A percentile compares a stretch with the other conserved stretches of the same genome.
These are phyloP conservation scores for Pichia gijzeniarum DNA, from an alignment of 805 yeast species.

Conservation along the genomic window DNA sequence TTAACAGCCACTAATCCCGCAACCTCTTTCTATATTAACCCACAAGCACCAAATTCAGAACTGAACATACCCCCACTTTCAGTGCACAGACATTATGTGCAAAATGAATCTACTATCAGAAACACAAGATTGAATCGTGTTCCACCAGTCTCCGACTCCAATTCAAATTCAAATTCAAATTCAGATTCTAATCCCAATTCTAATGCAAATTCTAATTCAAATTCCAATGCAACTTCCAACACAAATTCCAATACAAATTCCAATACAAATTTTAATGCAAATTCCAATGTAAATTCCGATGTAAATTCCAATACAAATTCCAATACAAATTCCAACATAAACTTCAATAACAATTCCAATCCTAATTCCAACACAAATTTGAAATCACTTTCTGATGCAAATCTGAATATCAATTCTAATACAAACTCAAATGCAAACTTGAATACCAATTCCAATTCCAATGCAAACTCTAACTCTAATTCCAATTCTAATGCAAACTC, in stretches of 20 bases:
- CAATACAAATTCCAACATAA: not conserved
- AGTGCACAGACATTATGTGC: not conserved
- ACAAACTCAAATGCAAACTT: not conserved
- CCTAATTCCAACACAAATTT: not conserved
- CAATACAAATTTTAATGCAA: too few species aligned
- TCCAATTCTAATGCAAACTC: not conserved
- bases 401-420: not conserved
- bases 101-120: not conserved
- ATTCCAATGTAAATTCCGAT: too few species aligned
- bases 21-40: not conserved
- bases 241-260: not conserved
- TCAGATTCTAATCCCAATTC: too few species aligned
- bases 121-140: too few species aligned
- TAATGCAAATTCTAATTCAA: too few species aligned
- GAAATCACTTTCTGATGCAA: not conserved
- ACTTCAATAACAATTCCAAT: constrained; percentile 2
- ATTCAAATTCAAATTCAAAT: not conserved
- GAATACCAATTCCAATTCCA: constrained; percentile 1
- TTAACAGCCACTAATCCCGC: not conserved
- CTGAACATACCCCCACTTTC: not conserved
- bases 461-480: not conserved
- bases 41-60: constrained; percentile 1
- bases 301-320: too few species aligned
- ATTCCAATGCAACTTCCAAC: too few species aligned
- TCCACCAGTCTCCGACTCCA: not conserved